Evolutionary conservation across 176 grass and related monocot genomes (phyloP).

Genomic region (Oryza longistaminata): DNA sequence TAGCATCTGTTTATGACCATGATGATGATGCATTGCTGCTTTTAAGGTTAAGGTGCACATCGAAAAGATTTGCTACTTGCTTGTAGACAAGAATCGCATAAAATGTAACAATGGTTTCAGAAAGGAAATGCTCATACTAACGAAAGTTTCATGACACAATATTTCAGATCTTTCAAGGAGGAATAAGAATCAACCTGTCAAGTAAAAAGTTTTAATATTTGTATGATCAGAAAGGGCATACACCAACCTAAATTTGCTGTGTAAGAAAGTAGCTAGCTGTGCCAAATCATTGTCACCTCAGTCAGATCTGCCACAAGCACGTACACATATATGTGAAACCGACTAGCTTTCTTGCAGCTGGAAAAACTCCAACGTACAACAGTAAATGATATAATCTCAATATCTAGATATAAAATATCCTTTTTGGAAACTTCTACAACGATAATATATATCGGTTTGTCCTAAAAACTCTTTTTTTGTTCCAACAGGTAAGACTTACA

Average conservation of each 20-base stretch:
- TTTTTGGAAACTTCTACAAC: background rate
- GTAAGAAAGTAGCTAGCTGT: background rate
- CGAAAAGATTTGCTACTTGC: background rate
- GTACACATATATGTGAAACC: background rate
- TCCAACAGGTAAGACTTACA: background rate
- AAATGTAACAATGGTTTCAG: background rate
- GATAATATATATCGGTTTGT: background rate
- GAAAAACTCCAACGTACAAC: background rate
- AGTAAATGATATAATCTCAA: background rate
- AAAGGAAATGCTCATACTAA: background rate
- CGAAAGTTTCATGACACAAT: background rate
- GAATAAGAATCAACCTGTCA: background rate
- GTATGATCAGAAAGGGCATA: background rate
- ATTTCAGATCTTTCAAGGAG: background rate
- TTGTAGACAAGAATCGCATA: background rate
- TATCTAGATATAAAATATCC: background rate
- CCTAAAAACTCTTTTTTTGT: background rate
- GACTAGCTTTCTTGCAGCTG: background rate
- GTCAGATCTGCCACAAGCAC: background rate
- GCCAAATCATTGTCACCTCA: background rate
- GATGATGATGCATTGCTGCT: background rate
- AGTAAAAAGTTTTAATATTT: background rate
- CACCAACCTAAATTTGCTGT: background rate
- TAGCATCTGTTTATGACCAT: background rate
- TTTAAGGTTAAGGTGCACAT: background rate